These are phyloP conservation scores for Endocalyx cinctus DNA, from an alignment of 2,329 filamentous ascomycete species.

Conservation along the genomic window DNA sequence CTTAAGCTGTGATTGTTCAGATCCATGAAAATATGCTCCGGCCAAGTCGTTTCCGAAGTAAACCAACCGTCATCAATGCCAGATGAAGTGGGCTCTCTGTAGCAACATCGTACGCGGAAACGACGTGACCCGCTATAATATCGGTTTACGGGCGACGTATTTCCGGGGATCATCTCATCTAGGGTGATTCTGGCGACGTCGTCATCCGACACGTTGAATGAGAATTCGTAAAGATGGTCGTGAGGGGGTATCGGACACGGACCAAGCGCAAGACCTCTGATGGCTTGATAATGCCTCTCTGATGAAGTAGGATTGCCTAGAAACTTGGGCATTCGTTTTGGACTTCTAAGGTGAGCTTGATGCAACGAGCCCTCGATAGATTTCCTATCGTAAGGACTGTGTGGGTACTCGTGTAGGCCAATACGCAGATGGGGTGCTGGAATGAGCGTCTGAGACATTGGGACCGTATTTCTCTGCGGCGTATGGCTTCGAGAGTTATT, in stretches of 20 bases:
- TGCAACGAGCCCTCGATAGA: slow-evolving; percentile 42
- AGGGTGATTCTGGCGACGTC: slow-evolving; percentile 32
- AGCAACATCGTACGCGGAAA: slow-evolving; percentile 66
- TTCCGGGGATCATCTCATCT: slow-evolving; percentile 15
- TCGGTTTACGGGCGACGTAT: slow-evolving; percentile 31
- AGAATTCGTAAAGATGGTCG: slow-evolving; percentile 36
- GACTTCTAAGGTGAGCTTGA: slow-evolving; percentile 44
- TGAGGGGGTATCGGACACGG: slow-evolving; percentile 38
- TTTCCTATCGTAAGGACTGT: slow-evolving; percentile 34
- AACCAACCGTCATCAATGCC: slow-evolving; percentile 54
- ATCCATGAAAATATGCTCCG: slow-evolving; percentile 61
- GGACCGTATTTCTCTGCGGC: slow-evolving; percentile 1
- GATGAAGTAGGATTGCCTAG: slow-evolving; percentile 4
- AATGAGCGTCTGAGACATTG: slow-evolving; percentile 15
- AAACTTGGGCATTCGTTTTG: slow-evolving; percentile 33
- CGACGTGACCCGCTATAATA: slow-evolving; percentile 51
- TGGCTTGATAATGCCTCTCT: slow-evolving; percentile 51
- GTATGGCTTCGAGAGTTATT: neutral
- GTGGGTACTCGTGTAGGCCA: slow-evolving; percentile 33
- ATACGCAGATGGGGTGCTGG: slow-evolving; percentile 16
- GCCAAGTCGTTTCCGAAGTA: slow-evolving; percentile 64
- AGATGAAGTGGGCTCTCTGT: slow-evolving; percentile 18
- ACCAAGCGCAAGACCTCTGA: slow-evolving; percentile 44
- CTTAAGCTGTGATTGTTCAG: slow-evolving; percentile 59
- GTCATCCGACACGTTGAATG: slow-evolving; percentile 40